Base-by-base conservation (phyloP, 768 basidiomycete species). In the Pleurotus ostreatus region DNA sequence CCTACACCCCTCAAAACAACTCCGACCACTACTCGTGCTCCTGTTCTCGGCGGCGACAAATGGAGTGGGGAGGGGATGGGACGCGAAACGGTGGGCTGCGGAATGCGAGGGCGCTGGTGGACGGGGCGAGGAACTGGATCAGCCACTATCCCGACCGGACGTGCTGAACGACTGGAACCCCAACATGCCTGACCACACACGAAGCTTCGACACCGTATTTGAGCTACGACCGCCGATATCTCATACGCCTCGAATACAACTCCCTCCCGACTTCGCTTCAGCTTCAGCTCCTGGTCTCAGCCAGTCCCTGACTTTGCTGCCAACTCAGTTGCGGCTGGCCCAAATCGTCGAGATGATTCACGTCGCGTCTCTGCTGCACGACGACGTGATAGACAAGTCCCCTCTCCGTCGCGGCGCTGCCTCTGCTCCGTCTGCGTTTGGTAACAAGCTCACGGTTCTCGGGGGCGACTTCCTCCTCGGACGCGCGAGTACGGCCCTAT, bases 261-360 rank as follows among this genome's bases (percentile, higher is more conserved):
- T 70, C 41, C 63, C 65, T 15, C 62, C 63, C 41, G 59, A 58
- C 34, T 63, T 60, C 45, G 61, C 53, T 54, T 61, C 49, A 13
- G 47, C 54, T 54, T 15, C 9, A 30, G 49, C 60, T 13, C 59
- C 66, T 55, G 52, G 62, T 43, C 64, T 73, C 47, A 60, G 63
- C 40, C 65, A 65, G 13, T 74, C 70, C 30, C 69, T 72, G 56
- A 70, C 64, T 53, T 78, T 91, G 45, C 82, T 99, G 5, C 93
- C 96, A 13, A 87, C 94, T 1, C 97, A 99, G 71, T 73, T 88
- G 26, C 88, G 95, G 26, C 83, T 99, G 34, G 96, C 95, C 3
- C 94, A 96, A 65, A 95, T 99, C 44, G 86, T 93, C 52, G 97
- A 99, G 69, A 97, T 98, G 94, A 91, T 99, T 47, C 94, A 98